Percentiles rank a stretch among this genome's conserved stretches.
These are phyloP conservation scores for Talinum fruticosum DNA, from an alignment of 148 eudicot genomes.

Conservation along the genomic window DNA sequence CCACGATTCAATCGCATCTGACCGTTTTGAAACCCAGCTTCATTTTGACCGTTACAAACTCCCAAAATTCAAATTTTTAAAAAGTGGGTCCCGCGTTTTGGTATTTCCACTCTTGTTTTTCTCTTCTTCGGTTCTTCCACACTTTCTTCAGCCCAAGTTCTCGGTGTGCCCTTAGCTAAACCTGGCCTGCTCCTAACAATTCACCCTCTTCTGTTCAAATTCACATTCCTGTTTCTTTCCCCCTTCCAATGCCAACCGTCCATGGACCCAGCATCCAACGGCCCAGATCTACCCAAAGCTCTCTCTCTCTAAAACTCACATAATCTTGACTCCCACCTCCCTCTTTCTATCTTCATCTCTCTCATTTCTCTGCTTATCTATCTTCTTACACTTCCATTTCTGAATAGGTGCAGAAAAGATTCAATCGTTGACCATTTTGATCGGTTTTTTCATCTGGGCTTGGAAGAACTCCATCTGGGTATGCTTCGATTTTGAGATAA, in stretches of 20 bases:
- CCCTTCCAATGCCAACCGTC: conserved; percentile 28
- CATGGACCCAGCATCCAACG: conserved; percentile 31
- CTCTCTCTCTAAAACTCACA: conserved; percentile 27
- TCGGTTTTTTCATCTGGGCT: conserved; percentile 32
- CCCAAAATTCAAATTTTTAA: conserved; percentile 18
- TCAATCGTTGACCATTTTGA: conserved; percentile 14
- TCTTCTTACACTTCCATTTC: conserved; percentile 7
- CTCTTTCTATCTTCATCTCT: conserved; percentile 12
- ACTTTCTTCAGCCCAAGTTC: not conserved
- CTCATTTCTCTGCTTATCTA: conserved; percentile 4
- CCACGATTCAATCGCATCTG: conserved; percentile 31
- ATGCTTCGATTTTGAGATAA: conserved; percentile 35
- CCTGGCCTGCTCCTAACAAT: not conserved
- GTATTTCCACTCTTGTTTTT: conserved; percentile 2
- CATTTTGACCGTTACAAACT: conserved; percentile 52
- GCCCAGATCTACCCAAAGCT: conserved; percentile 27
- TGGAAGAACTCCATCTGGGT: conserved; percentile 30
- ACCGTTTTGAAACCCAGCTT: conserved; percentile 22
- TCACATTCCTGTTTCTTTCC: conserved; percentile 13
- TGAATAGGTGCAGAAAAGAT: conserved; percentile 13
- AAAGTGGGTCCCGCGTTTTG: not conserved
- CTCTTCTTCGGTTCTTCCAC: conserved; percentile 13
- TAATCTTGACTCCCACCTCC: conserved; percentile 7
- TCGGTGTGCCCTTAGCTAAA: not conserved
- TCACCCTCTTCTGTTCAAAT: not conserved